phyloP scores from a whole-genome alignment of 2,329 filamentous ascomycete genomes.

The Aspergillus fijiensis region DNA sequence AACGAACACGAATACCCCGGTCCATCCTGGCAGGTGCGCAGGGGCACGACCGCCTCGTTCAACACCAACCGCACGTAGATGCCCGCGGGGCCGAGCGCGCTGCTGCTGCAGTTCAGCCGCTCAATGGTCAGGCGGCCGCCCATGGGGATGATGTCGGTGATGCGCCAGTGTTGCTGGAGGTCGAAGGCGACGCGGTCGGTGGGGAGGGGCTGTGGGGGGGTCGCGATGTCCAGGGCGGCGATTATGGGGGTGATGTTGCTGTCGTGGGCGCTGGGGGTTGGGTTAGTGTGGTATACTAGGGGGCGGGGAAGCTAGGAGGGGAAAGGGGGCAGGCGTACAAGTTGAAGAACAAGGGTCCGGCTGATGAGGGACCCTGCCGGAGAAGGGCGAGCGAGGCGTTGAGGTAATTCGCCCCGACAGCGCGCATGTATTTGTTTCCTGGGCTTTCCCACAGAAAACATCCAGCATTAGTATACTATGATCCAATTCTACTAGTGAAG shows the following conservation, averaged over 20 bases:
- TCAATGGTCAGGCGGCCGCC: constrained; percentile 25
- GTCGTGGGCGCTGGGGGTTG: constrained; percentile 14
- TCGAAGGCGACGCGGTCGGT: constrained; percentile 21
- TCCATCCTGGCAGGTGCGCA: constrained; percentile 16
- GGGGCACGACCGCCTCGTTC: constrained; percentile 25
- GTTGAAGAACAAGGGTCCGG: constrained; percentile 16
- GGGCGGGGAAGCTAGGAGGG: neutral
- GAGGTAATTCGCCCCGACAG: constrained; percentile 23
- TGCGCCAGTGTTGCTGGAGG: constrained; percentile 12
- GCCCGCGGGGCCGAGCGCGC: constrained; percentile 13
- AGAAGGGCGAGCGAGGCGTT: constrained; percentile 23
- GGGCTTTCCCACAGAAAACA: constrained; percentile 2
- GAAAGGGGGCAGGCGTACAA: constrained; percentile 5
- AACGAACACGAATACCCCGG: constrained; percentile 23
- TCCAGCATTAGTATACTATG: too few species aligned
- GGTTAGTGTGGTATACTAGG: neutral
- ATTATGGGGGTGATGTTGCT: constrained; percentile 24
- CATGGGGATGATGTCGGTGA: constrained; percentile 22
- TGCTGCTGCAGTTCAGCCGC: constrained; percentile 21
- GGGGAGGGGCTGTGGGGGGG: constrained; percentile 18
- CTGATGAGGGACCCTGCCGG: constrained; percentile 18
- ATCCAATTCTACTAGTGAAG: too few species aligned
- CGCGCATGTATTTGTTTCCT: constrained; percentile 19
- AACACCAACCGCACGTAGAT: constrained; percentile 22
- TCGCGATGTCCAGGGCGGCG: constrained; percentile 19